Conservation (phyloP, 208 protist species). For the Leishmania turanica region DNA sequence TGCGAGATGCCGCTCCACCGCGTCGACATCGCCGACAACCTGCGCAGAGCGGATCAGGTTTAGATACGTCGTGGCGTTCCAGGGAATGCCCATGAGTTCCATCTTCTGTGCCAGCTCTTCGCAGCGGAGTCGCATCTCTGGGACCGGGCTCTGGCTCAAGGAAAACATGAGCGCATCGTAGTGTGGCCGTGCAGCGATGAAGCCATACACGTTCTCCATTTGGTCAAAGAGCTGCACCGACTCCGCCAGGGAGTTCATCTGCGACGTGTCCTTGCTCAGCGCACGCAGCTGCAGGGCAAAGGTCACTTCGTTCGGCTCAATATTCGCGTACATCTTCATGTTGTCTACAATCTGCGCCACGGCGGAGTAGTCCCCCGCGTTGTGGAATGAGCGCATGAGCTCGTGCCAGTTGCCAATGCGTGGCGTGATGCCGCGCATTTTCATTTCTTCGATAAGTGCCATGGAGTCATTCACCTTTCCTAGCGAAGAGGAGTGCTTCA, state of each 20-base stretch:
- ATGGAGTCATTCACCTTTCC: conserved; percentile 79
- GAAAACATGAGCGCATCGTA: conserved; percentile 89
- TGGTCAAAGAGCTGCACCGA: conserved; percentile 91
- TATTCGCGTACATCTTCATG: conserved; percentile 94
- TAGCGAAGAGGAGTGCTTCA: conserved; percentile 58
- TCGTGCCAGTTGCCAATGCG: conserved; percentile 94
- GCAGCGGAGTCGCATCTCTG: conserved; percentile 87
- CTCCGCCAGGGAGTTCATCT: conserved; percentile 79
- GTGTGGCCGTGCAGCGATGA: conserved; percentile 82
- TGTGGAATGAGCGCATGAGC: conserved; percentile 85
- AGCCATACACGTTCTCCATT: conserved; percentile 92
- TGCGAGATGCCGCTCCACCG: conserved; percentile 72
- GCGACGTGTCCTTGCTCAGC: conserved; percentile 68
- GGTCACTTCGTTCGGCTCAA: conserved; percentile 91
- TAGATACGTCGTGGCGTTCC: conserved; percentile 83
- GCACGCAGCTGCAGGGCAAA: conserved; percentile 84
- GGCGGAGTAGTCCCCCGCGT: conserved; percentile 81
- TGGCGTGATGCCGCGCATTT: conserved; percentile 78
- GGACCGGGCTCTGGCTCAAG: conserved; percentile 68
- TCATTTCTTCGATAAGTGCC: conserved; percentile 90
- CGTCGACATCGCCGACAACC: conserved; percentile 79
- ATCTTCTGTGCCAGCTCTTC: conserved; percentile 91
- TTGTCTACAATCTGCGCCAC: conserved; percentile 86
- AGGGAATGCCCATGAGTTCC: conserved; percentile 89
- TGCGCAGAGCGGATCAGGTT: conserved; percentile 84